These are phyloP conservation scores for Mortierella sp. DNA, from an alignment of 371 early-diverging fungal genomes.

Conservation along the genomic window DNA sequence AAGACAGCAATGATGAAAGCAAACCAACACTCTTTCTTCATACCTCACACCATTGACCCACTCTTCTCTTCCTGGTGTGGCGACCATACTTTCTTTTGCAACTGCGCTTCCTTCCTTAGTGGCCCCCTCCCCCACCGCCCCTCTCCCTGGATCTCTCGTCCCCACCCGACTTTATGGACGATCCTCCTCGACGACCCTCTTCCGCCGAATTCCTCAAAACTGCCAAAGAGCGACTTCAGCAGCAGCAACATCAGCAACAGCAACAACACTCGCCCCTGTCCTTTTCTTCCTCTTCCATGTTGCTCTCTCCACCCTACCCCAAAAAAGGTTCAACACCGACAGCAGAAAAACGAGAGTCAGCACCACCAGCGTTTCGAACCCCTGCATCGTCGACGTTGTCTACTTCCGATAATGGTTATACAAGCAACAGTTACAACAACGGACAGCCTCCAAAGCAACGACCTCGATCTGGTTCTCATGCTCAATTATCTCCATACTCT, in stretches of 20 bases:
- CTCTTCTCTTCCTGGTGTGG: neutral
- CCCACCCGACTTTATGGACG: neutral
- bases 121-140: conserved; percentile 17
- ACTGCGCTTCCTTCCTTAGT: conserved; percentile 3
- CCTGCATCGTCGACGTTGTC: conserved; percentile 16
- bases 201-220: conserved; percentile 6
- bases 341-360: conserved; percentile 28
- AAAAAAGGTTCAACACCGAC: conserved; percentile 9
- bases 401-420: conserved; percentile 1
- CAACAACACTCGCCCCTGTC: neutral
- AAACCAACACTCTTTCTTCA: neutral
- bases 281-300: conserved; percentile 20
- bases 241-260: neutral
- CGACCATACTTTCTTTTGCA: conserved; percentile 1
- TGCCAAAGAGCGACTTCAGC: conserved; percentile 5
- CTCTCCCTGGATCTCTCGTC: neutral
- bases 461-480: conserved; percentile 32
- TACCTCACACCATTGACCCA: neutral
- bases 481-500: conserved; percentile 15
- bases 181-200: conserved; percentile 2
- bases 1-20: neutral
- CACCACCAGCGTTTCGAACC: conserved; percentile 24
- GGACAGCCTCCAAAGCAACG: conserved; percentile 14
- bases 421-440: neutral
- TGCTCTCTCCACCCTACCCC: conserved; percentile 16